These are phyloP conservation scores for Cryptosporidium baileyi DNA, from an alignment of 169 alveolate species.

Conservation along the genomic window DNA sequence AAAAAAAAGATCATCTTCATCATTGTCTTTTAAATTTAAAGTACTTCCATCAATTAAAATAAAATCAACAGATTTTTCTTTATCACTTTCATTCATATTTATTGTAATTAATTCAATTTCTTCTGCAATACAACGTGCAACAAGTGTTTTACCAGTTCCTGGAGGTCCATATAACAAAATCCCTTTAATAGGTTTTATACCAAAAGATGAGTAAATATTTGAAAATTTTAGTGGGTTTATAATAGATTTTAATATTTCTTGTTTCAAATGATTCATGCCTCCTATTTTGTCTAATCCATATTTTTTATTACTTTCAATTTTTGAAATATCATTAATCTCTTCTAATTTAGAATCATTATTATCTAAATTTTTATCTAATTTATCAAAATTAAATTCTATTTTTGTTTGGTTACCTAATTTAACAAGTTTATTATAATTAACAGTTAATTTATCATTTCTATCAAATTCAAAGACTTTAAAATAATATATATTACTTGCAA, in stretches of 20 bases:
- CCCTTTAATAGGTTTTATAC: constrained; percentile 84
- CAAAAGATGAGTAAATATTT: constrained; percentile 80
- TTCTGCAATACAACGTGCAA: constrained; percentile 84
- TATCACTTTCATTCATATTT: not conserved
- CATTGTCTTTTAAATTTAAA: not conserved
- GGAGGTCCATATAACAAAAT: constrained; percentile 86
- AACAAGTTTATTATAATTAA: not conserved
- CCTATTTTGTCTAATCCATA: constrained; percentile 74
- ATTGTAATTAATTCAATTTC: constrained; percentile 71
- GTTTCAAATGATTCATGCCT: constrained; percentile 73
- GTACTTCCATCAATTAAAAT: constrained; percentile 39
- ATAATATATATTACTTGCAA: constrained; percentile 1
- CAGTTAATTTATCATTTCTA: not conserved
- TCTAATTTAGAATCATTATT: not conserved
- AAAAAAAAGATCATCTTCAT: constrained; percentile 9
- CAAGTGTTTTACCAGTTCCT: constrained; percentile 84
- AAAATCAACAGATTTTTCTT: not conserved
- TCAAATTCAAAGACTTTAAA: constrained; percentile 12
- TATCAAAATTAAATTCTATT: constrained; percentile 6
- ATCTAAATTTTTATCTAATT: not conserved
- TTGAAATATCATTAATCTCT: not conserved
- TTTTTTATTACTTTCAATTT: constrained; percentile 1
- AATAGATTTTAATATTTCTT: constrained; percentile 72
- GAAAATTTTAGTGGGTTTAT: constrained; percentile 80
- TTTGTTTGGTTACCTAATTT: constrained; percentile 42